phyloP scores from a whole-genome alignment of 2,329 filamentous ascomycete species.

The Ceratocystis papillata region DNA sequence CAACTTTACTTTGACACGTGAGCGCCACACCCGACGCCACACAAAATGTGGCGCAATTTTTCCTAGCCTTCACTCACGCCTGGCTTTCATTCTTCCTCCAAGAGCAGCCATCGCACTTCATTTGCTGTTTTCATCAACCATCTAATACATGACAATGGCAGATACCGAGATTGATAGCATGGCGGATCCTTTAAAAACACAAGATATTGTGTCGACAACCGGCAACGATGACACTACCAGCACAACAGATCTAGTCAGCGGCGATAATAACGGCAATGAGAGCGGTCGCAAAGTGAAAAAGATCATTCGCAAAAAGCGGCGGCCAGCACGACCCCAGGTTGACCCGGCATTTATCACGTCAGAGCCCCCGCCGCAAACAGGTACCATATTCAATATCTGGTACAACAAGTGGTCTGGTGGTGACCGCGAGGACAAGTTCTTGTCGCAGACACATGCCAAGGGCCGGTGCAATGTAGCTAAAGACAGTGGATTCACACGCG shows the following conservation, averaged over 20 bases:
- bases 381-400: conserved; percentile 96
- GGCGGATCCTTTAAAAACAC: neutral
- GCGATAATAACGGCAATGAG: conserved; percentile 30
- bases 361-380: conserved; percentile 81
- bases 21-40: conserved; percentile 10
- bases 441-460: conserved; percentile 69
- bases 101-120: conserved; percentile 21
- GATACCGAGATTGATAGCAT: conserved; percentile 9
- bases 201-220: neutral
- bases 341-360: conserved; percentile 73
- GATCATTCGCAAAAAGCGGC: conserved; percentile 84
- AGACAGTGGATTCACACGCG: conserved; percentile 69
- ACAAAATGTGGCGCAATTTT: neutral
- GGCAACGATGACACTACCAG: neutral
- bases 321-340: conserved; percentile 81
- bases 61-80: neutral
- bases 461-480: conserved; percentile 76
- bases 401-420: conserved; percentile 98
- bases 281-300: conserved; percentile 56
- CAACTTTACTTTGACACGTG: neutral
- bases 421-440: conserved; percentile 83
- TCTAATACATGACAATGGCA: conserved; percentile 3
- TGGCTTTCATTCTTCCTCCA: neutral
- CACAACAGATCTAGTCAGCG: neutral
- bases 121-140: neutral